phyloP scores from a whole-genome alignment of 2,329 filamentous ascomycete genomes.

The Lecanosticta acicola region DNA sequence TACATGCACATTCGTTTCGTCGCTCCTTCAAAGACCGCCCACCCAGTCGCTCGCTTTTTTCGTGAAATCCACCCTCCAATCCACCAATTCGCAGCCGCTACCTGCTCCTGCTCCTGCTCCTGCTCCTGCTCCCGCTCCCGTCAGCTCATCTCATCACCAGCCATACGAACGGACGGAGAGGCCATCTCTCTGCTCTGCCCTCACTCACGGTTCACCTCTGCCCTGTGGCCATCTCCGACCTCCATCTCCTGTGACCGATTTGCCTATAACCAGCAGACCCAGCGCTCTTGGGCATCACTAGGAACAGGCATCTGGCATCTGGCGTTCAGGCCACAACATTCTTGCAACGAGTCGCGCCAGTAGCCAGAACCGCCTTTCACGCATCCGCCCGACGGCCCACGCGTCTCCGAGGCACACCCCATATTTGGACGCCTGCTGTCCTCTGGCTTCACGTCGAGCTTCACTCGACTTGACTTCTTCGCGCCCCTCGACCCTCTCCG shows the following conservation, averaged over 20 bases:
- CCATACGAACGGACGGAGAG: not conserved
- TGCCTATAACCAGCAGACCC: slow-evolving; percentile 4
- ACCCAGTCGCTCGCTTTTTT: slow-evolving; percentile 17
- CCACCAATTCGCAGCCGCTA: too few relatives aligned
- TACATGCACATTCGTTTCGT: slow-evolving; percentile 19
- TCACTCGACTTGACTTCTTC: not conserved
- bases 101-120: slow-evolving; percentile 1
- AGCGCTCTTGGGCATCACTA: slow-evolving; percentile 20
- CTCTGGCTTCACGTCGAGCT: not conserved
- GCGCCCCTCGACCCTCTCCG: slow-evolving; percentile 1
- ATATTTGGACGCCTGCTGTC: not conserved
- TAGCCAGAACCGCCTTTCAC: slow-evolving; percentile 3
- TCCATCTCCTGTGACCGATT: not conserved
- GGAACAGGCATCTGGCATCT: slow-evolving; percentile 20
- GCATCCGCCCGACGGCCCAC: not conserved
- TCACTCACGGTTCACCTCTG: not conserved
- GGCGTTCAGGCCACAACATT: slow-evolving; percentile 12
- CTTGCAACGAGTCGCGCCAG: slow-evolving; percentile 6
- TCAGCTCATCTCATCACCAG: not conserved
- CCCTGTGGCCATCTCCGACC: too few relatives aligned
- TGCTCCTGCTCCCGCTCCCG: not conserved
- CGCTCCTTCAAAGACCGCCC: slow-evolving; percentile 19
- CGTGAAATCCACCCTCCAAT: too few relatives aligned
- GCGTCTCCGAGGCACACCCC: not conserved
- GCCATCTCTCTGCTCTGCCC: not conserved